Percentiles rank a stretch among this genome's conserved stretches.
phyloP scores from a whole-genome alignment of 805 yeast genomes.

The Monosporozyma aerobia region DNA sequence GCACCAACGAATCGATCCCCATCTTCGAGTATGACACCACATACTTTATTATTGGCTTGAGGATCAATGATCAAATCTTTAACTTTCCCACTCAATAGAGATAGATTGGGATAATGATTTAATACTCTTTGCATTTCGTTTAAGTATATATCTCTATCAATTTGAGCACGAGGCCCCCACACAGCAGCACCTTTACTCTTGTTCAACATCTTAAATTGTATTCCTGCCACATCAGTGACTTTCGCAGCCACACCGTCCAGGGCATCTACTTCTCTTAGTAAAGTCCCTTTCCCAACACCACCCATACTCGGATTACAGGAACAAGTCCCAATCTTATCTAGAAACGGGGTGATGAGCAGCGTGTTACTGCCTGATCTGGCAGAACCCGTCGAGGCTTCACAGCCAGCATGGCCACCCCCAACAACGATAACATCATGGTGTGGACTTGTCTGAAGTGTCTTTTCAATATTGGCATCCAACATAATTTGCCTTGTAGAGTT shows the following conservation, averaged over 20 bases:
- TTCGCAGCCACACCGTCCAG: conserved; percentile 83
- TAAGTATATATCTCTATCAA: conserved; percentile 74
- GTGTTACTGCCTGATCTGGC: conserved; percentile 67
- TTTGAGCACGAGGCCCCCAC: conserved; percentile 97
- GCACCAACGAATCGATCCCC: conserved; percentile 61
- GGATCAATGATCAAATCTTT: conserved; percentile 65
- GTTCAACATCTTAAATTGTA: conserved; percentile 81
- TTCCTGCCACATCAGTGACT: conserved; percentile 88
- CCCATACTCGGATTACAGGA: conserved; percentile 98
- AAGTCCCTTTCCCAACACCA: conserved; percentile 95
- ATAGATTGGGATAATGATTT: conserved; percentile 43
- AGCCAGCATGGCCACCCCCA: conserved; percentile 99
- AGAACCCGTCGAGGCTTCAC: conserved; percentile 92
- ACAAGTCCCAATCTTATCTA: conserved; percentile 78
- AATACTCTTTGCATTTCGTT: conserved; percentile 64
- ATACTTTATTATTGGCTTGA: conserved; percentile 28
- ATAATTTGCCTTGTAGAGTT: not conserved
- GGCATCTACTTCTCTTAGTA: conserved; percentile 89
- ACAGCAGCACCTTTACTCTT: conserved; percentile 87
- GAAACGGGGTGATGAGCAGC: conserved; percentile 61
- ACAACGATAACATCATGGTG: conserved; percentile 56
- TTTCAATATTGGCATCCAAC: conserved; percentile 4
- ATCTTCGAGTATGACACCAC: conserved; percentile 65
- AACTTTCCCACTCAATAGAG: conserved; percentile 59
- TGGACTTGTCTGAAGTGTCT: not conserved